These are phyloP conservation scores for Cordyceps javanica DNA, from an alignment of 2,329 filamentous ascomycete species.

Conservation along the genomic window DNA sequence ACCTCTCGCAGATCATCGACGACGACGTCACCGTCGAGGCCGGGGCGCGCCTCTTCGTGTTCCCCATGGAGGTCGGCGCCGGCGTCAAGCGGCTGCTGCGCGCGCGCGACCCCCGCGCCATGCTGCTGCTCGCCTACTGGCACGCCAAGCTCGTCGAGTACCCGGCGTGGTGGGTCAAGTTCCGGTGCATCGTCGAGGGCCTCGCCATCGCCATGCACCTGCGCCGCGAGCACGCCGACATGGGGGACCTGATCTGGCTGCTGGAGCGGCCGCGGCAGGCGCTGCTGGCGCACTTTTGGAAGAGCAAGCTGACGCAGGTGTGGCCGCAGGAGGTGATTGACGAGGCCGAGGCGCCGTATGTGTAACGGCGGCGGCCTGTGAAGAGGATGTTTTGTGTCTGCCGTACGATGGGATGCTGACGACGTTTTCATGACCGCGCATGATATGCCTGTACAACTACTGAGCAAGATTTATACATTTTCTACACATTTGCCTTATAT, in stretches of 20 bases:
- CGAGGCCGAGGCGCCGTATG: background rate
- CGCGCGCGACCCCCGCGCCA: slow-evolving; percentile 40
- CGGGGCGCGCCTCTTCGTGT: slow-evolving; percentile 34
- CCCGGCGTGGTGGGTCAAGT: slow-evolving; percentile 37
- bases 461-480: too few relatives aligned
- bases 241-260: background rate
- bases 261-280: slow-evolving; percentile 5
- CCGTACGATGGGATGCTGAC: too few relatives aligned
- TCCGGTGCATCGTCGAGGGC: slow-evolving; percentile 37
- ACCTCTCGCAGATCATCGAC: slow-evolving; percentile 28
- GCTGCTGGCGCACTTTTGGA: background rate
- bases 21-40: slow-evolving; percentile 28
- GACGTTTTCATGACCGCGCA: too few relatives aligned
- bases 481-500: too few relatives aligned
- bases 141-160: slow-evolving; percentile 38
- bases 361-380: too few relatives aligned
- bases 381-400: too few relatives aligned
- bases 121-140: slow-evolving; percentile 48
- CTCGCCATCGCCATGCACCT: slow-evolving; percentile 36
- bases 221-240: slow-evolving; percentile 10
- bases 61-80: slow-evolving; percentile 35
- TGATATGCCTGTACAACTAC: too few relatives aligned
- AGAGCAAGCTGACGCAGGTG: slow-evolving; percentile 5
- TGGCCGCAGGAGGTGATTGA: slow-evolving; percentile 5
- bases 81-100: slow-evolving; percentile 36